Evolutionary conservation across 805 yeast genomes (phyloP), one percentile per base, ranked within the genome.

Genomic region (Starmerella tilneyi): DNA sequence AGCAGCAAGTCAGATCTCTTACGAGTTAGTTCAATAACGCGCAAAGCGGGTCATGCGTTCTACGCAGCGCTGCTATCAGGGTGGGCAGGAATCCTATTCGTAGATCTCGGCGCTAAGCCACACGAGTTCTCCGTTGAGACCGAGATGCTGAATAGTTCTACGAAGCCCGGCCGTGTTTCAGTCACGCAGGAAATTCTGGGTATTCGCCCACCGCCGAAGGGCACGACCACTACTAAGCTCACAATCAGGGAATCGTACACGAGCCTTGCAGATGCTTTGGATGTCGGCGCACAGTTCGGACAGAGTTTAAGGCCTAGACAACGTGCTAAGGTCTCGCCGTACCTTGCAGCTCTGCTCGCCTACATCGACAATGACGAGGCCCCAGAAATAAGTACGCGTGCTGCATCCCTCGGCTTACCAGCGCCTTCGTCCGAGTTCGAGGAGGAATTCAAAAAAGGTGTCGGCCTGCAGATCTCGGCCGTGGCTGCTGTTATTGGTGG

Each of bases 401-500:
- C 61, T 4, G 43, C 44, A n/a, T 43, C 50, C 3, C 58, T 78
- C 13, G 72, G 69, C 9, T 64, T 70, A 19, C 78, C 85, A 1
- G 58, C 57, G 1, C 48, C 75, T n/a, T n/a, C n/a, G n/a, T n/a
- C n/a, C n/a, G n/a, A n/a, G n/a, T n/a, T n/a, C 2, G 65, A 69
- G 15, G 65, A 71, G 9, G 70, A 69, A 22, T 59, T 59, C 20
- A 42, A 51, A 57, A 50, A 63, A 9, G 44, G 54, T 20, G 24
- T 58, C 15, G 63, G 65, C 22, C 59, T 84, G 2, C 94, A 86
- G 57, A 75, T 82, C 53, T 73, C 85, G 9, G 95, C 96, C 1
- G 79, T 79, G 0, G 77, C 92, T 4, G 94, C 97, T 0, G 74
- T 92, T 2, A 54, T 89, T 6, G 98, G 97, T 5, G 98, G 97